These are phyloP conservation scores for Brettanomyces sp. DNA, from an alignment of 805 yeast genomes.

Conservation along the genomic window DNA sequence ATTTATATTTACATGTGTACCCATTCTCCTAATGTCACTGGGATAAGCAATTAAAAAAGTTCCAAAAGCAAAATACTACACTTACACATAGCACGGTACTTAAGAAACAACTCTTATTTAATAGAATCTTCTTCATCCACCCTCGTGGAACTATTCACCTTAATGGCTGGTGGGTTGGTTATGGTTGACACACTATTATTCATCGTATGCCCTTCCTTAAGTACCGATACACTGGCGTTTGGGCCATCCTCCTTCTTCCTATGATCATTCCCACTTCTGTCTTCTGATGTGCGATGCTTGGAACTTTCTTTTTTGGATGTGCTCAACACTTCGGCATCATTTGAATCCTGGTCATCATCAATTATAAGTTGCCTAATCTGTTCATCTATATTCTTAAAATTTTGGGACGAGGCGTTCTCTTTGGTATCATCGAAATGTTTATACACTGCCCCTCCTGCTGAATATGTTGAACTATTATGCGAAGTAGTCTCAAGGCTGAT, in stretches of 20 bases:
- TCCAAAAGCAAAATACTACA: too few relatives aligned
- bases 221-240: too few relatives aligned
- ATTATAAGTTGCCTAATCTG: constrained; percentile 2
- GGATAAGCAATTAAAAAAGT: too few relatives aligned
- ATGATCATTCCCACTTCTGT: too few relatives aligned
- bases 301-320: not conserved
- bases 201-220: not conserved
- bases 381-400: not conserved
- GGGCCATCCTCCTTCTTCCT: too few relatives aligned
- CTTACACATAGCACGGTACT: too few relatives aligned
- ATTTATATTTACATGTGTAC: too few relatives aligned
- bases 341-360: not conserved
- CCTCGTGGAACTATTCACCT: not conserved
- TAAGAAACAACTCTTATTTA: too few relatives aligned
- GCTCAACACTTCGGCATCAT: not conserved
- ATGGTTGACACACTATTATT: not conserved
- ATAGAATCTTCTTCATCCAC: not conserved
- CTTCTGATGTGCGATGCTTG: too few relatives aligned
- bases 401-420: not conserved
- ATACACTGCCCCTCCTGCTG: not conserved
- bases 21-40: too few relatives aligned
- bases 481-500: not conserved
- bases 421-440: not conserved
- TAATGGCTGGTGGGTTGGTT: not conserved
- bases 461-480: not conserved